These are phyloP conservation scores for Colletotrichum cordylinicola DNA, from an alignment of 2,329 filamentous ascomycete species.

Conservation along the genomic window DNA sequence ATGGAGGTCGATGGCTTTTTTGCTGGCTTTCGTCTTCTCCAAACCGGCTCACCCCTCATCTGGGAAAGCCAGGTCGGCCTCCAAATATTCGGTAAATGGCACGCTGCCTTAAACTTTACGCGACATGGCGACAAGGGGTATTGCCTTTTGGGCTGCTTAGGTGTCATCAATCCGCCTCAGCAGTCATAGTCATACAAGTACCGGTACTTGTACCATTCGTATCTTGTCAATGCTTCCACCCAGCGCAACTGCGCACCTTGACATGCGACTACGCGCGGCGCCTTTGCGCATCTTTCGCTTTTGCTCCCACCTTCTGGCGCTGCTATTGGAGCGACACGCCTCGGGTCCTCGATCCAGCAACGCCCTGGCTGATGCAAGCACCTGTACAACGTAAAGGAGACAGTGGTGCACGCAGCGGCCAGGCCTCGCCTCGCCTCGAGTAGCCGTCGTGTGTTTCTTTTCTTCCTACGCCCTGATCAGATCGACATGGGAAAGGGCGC, in stretches of 20 bases:
- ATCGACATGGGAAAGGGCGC: background rate
- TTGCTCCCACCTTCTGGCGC: background rate
- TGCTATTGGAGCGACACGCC: background rate
- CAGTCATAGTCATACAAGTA: slow-evolving; percentile 11
- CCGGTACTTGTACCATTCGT: slow-evolving; percentile 3
- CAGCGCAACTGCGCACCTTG: background rate
- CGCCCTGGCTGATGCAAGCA: background rate
- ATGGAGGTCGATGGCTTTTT: background rate
- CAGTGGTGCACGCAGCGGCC: background rate
- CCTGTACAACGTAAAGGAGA: background rate
- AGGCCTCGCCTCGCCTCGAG: background rate
- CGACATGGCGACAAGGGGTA: slow-evolving; percentile 1
- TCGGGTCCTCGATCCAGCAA: background rate
- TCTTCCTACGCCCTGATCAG: background rate
- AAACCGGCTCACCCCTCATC: background rate
- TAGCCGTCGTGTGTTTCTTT: background rate
- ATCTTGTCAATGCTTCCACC: background rate
- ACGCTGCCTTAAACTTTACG: slow-evolving; percentile 12
- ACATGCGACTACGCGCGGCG: slow-evolving; percentile 5
- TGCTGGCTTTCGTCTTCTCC: background rate
- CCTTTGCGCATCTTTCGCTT: background rate
- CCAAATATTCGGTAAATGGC: slow-evolving; percentile 1
- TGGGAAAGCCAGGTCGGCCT: slow-evolving; percentile 3
- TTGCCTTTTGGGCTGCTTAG: background rate
- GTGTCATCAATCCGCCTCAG: slow-evolving; percentile 10